Evolutionary conservation across 495 filamentous ascomycete species (phyloP).

Genomic region (Penicillium psychrofluorescens): DNA sequence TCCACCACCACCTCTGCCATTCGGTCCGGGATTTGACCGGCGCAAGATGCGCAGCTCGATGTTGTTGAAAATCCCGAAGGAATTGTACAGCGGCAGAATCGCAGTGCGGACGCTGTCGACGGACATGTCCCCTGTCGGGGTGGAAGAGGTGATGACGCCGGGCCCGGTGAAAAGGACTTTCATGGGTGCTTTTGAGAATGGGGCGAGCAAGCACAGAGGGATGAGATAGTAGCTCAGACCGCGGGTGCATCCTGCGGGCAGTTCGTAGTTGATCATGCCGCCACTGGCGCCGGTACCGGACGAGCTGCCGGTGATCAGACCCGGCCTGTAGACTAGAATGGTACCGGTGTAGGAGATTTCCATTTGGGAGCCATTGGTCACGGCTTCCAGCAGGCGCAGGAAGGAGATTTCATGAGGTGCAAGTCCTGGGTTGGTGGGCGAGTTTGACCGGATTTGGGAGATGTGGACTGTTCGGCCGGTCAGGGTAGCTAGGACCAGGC

Average conservation of each 20-base stretch:
- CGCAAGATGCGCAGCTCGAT: conserved; percentile 81
- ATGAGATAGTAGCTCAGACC: conserved; percentile 91
- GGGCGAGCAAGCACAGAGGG: conserved; percentile 81
- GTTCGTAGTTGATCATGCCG: conserved; percentile 68
- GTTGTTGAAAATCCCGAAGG: conserved; percentile 80
- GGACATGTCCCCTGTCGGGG: conserved; percentile 71
- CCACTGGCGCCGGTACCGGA: conserved; percentile 58
- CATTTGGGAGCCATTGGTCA: conserved; percentile 92
- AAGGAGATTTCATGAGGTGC: conserved; percentile 90
- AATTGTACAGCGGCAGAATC: conserved; percentile 78
- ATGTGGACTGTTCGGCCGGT: conserved; percentile 86
- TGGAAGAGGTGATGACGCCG: conserved; percentile 88
- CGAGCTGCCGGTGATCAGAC: conserved; percentile 77
- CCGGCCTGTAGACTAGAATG: conserved; percentile 81
- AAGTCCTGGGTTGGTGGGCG: conserved; percentile 77
- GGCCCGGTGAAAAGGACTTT: conserved; percentile 84
- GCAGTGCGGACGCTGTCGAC: conserved; percentile 92
- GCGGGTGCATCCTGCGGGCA: conserved; percentile 66
- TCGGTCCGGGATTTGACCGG: conserved; percentile 65
- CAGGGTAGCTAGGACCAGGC: conserved; percentile 83
- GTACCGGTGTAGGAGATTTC: conserved; percentile 95
- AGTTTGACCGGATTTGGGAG: conserved; percentile 83
- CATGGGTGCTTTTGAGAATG: conserved; percentile 83
- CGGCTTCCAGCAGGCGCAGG: conserved; percentile 83
- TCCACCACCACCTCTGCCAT: conserved; percentile 75